These are phyloP conservation scores for Xylaria longipes DNA, from an alignment of 495 filamentous ascomycete genomes.

Conservation along the genomic window DNA sequence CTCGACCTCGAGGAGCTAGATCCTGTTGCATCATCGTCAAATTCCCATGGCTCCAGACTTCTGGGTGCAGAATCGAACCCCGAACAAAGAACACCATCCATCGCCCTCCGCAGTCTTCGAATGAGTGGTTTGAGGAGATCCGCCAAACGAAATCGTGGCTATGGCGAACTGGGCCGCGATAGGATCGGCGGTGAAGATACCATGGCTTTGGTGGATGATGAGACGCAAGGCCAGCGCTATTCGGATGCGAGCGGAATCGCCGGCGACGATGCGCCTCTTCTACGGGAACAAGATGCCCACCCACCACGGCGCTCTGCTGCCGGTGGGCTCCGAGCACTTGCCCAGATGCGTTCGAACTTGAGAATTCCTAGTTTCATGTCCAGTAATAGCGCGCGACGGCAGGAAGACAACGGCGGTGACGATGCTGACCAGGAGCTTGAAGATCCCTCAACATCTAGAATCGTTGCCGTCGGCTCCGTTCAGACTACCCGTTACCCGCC, in stretches of 20 bases:
- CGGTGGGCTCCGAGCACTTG: constrained; percentile 44
- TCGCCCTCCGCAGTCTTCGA: constrained; percentile 74
- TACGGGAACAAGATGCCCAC: constrained; percentile 48
- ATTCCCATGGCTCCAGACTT: constrained; percentile 42
- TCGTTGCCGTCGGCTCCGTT: constrained; percentile 55
- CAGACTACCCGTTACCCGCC: constrained; percentile 69
- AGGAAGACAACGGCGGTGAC: constrained; percentile 39
- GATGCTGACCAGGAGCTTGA: constrained; percentile 54
- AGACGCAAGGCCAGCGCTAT: constrained; percentile 54
- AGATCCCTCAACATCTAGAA: constrained; percentile 59
- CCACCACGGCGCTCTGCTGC: constrained; percentile 42
- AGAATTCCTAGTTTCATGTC: constrained; percentile 63
- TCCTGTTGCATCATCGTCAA: constrained; percentile 53
- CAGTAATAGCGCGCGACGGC: constrained; percentile 34
- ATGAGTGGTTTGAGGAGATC: constrained; percentile 60
- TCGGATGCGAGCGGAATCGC: constrained; percentile 57
- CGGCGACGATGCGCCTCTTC: constrained; percentile 71
- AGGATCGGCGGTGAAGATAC: constrained; percentile 62
- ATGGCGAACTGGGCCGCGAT: constrained; percentile 65
- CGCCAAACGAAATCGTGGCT: constrained; percentile 58
- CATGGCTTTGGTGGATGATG: constrained; percentile 62
- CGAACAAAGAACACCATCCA: constrained; percentile 61
- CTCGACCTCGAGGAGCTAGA: constrained; percentile 71
- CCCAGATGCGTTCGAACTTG: constrained; percentile 47
- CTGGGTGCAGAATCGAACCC: constrained; percentile 49